Percentiles rank a stretch among this genome's conserved stretches.
Conservation (phyloP, 306 rosid species). For the Acacia crassicarpa region DNA sequence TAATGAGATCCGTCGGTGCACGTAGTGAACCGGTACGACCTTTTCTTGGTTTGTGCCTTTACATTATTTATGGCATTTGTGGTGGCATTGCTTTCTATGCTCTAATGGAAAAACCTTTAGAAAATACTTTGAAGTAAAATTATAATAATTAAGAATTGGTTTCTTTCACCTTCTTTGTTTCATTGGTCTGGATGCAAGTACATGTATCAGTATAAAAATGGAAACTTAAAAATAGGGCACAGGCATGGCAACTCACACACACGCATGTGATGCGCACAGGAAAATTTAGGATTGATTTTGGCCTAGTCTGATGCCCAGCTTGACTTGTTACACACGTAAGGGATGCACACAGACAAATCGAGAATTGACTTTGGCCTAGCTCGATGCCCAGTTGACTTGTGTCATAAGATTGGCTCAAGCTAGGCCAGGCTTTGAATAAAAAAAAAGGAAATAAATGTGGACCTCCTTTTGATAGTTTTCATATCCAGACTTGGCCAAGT, state of each 20-base stretch:
- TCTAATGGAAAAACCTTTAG: not conserved
- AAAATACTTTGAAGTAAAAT: not conserved
- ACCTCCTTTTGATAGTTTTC: not conserved
- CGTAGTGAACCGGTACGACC: constrained; percentile 83
- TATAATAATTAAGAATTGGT: not conserved
- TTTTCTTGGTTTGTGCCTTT: constrained; percentile 23
- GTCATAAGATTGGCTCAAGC: not conserved
- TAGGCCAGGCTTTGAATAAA: not conserved
- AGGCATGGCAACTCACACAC: not conserved
- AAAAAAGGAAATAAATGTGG: not conserved
- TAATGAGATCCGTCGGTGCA: constrained; percentile 90
- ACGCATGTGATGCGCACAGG: not conserved
- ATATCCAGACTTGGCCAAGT: not conserved
- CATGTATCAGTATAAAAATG: not conserved
- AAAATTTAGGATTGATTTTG: not conserved
- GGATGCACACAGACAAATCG: not conserved
- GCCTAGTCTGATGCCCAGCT: not conserved
- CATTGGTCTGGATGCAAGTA: not conserved
- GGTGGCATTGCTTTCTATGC: not conserved
- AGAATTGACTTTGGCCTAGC: not conserved
- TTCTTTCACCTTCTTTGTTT: not conserved
- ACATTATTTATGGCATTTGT: not conserved
- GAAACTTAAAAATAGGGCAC: not conserved
- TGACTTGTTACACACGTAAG: not conserved
- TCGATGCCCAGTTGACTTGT: not conserved